These are phyloP conservation scores for Termitomyces titanicus DNA, from an alignment of 768 basidiomycete genomes.

Conservation along the genomic window DNA sequence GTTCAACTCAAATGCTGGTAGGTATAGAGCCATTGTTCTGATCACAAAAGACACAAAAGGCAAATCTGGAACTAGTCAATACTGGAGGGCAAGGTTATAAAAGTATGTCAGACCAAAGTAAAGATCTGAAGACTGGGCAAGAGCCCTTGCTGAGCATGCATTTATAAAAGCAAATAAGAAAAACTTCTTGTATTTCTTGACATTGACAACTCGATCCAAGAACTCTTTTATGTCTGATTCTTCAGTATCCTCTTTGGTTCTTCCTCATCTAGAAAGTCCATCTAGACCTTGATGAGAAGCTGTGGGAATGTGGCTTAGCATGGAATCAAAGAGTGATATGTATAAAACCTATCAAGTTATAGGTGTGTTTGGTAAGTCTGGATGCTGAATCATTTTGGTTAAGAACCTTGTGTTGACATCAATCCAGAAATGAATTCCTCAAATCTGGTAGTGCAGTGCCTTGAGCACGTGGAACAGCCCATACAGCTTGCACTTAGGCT, in stretches of 20 bases:
- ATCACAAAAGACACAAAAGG: too few species aligned
- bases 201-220: slow-evolving; percentile 19
- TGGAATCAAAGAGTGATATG: slow-evolving; percentile 33
- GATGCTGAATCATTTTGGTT: slow-evolving; percentile 31
- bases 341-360: slow-evolving; percentile 36
- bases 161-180: background rate
- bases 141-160: background rate
- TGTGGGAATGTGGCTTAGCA: slow-evolving; percentile 30
- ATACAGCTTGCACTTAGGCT: slow-evolving; percentile 36
- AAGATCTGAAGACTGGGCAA: background rate
- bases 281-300: slow-evolving; percentile 27
- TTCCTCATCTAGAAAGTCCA: slow-evolving; percentile 25
- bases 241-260: slow-evolving; percentile 7
- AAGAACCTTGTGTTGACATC: slow-evolving; percentile 34
- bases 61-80: background rate
- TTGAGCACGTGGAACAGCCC: slow-evolving; percentile 29
- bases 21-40: too few species aligned
- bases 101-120: background rate
- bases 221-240: slow-evolving; percentile 26
- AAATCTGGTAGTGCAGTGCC: slow-evolving; percentile 23
- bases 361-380: slow-evolving; percentile 30
- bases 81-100: background rate
- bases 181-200: background rate
- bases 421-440: slow-evolving; percentile 27
- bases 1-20: too few species aligned